Evolutionary conservation across 176 grass and related monocot genomes (phyloP), one percentile per base, ranked within the genome.

Genomic region (Oryza rufipogon): DNA sequence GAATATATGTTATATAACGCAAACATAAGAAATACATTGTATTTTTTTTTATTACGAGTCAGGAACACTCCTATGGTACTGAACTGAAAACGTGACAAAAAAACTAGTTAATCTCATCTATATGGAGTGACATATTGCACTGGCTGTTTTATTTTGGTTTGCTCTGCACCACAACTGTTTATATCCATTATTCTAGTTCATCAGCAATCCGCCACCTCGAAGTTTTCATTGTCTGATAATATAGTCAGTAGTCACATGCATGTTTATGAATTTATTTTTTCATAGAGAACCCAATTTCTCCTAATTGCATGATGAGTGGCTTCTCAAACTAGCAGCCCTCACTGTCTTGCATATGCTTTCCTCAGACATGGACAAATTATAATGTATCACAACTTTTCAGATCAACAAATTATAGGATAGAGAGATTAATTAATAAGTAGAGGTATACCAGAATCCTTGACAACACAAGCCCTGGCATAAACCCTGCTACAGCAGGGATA

Each of bases 401-500:
- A 73, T 67, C 56, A 77, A 77, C 33, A 89, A 14, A 28, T 76
- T 44, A 2, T 74, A 74, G 32, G 14, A 33, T 19, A 58, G 36
- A 45, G 17, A 67, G 36, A 60, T 61, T 74, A 77, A 38, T 38
- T 34, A 75, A 70, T 78, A 69, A 72, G 78, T 80, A 74, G 80
- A 81, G 64, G 75, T 81, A 56, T 95, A 98, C 96, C 96, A 98
- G 68, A 81, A 98, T 84, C 66, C 96, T 94, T 79, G 89, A 98
- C 17, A 98, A 67, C 78, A 98, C 77, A 83, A 98, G 86, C 45
- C 87, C 91, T 81, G 96, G 96, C 96, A 98, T 95, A 85, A 92
- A 95, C 48, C 93, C 93, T 91, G 93, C 91, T 84, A 89, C 93
- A 76, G 20, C 5, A 67, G 96, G 93, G 86, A 92, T 86, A 83